Evolutionary conservation across 331 rosid genomes (phyloP).

Genomic region (Malus hybrid): DNA sequence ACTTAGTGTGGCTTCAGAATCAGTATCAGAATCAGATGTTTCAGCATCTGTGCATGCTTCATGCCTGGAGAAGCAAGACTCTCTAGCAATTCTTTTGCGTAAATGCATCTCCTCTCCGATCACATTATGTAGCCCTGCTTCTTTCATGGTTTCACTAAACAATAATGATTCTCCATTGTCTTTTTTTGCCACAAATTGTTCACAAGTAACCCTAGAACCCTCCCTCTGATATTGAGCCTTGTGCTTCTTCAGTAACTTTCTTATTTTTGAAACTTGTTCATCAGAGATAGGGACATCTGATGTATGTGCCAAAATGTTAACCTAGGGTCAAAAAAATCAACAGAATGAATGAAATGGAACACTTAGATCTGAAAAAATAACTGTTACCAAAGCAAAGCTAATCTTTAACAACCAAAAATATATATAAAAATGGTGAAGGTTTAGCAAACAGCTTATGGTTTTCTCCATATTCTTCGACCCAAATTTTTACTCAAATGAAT

Average conservation of each 20-base stretch:
- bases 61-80: slow-evolving; percentile 36
- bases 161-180: slow-evolving; percentile 28
- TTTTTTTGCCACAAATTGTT: slow-evolving; percentile 25
- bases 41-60: slow-evolving; percentile 19
- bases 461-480: neutral
- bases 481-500: neutral
- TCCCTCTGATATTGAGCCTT: slow-evolving; percentile 39
- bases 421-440: neutral
- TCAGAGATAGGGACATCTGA: slow-evolving; percentile 63
- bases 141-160: slow-evolving; percentile 30
- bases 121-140: slow-evolving; percentile 21
- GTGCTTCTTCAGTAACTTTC: slow-evolving; percentile 68
- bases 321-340: slow-evolving; percentile 43
- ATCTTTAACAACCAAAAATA: neutral
- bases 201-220: slow-evolving; percentile 31
- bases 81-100: slow-evolving; percentile 52
- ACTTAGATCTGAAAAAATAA: neutral
- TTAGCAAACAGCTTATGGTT: neutral
- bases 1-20: slow-evolving; percentile 38
- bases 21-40: slow-evolving; percentile 30
- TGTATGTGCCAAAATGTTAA: slow-evolving; percentile 78
- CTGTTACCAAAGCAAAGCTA: neutral
- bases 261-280: slow-evolving; percentile 63
- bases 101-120: slow-evolving; percentile 45
- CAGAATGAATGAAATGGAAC: slow-evolving; percentile 13